Evolutionary conservation across 2,329 filamentous ascomycete genomes (phyloP).

Genomic region (Lithohypha guttulata): DNA sequence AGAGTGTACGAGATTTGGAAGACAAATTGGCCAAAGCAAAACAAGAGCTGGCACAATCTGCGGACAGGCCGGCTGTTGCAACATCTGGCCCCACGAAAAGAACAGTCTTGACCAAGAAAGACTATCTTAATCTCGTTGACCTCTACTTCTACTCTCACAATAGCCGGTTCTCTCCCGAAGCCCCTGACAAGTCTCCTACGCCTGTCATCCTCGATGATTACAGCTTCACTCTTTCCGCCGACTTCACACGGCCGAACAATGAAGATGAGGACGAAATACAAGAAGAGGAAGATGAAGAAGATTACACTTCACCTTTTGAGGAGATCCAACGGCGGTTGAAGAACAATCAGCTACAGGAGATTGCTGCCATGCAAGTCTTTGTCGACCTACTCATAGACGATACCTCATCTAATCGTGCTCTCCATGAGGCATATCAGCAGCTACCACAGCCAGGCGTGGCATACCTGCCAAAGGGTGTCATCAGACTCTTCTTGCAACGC

Average conservation of each 20-base stretch:
- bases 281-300: conserved; percentile 14
- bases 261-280: conserved; percentile 11
- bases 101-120: conserved; percentile 29
- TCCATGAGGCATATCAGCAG: conserved; percentile 44
- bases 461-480: conserved; percentile 39
- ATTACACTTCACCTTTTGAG: conserved; percentile 21
- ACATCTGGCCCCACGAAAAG: background rate
- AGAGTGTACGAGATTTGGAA: conserved; percentile 20
- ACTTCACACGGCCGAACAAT: conserved; percentile 13
- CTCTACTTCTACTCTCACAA: conserved; percentile 31
- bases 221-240: conserved; percentile 20
- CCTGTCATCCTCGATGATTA: conserved; percentile 20
- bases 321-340: conserved; percentile 28
- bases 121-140: conserved; percentile 39
- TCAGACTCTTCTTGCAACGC: conserved; percentile 55
- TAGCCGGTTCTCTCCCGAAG: conserved; percentile 20
- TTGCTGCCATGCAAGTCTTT: conserved; percentile 22
- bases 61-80: conserved; percentile 4
- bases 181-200: conserved; percentile 20
- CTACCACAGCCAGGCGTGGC: conserved; percentile 45
- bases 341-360: conserved; percentile 21
- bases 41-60: conserved; percentile 11
- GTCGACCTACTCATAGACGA: conserved; percentile 35
- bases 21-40: conserved; percentile 19
- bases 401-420: conserved; percentile 34